Percentiles rank a stretch among this genome's conserved stretches.
These are phyloP conservation scores for Crithidia expoeki DNA, from an alignment of 208 protist species.

Conservation along the genomic window DNA sequence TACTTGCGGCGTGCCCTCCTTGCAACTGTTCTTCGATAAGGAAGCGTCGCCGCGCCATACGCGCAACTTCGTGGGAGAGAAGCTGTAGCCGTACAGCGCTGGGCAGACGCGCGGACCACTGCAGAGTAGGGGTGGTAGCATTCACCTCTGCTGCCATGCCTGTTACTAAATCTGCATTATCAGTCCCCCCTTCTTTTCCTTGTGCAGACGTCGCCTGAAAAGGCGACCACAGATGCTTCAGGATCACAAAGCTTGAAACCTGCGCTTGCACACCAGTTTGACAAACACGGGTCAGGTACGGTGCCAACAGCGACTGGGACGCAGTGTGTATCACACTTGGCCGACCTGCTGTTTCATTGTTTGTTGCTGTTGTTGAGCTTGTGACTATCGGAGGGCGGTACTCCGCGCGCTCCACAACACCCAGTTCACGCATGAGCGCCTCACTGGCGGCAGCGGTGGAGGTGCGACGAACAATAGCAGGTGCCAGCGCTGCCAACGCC, in stretches of 20 bases:
- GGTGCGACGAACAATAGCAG: conserved; percentile 15
- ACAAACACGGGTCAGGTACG: conserved; percentile 21
- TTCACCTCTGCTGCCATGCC: not conserved
- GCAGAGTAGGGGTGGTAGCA: conserved; percentile 2
- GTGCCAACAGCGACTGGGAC: not conserved
- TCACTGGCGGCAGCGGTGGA: conserved; percentile 20
- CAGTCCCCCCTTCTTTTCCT: not conserved
- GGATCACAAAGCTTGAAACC: conserved; percentile 24
- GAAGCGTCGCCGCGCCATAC: conserved; percentile 11
- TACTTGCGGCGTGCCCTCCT: not conserved
- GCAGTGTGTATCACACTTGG: not conserved
- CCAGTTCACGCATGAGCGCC: conserved; percentile 26
- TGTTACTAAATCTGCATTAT: not conserved
- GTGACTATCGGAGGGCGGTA: not conserved
- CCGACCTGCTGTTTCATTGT: not conserved
- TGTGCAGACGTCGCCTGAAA: not conserved
- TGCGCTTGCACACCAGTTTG: conserved; percentile 25
- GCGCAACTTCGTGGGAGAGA: conserved; percentile 15
- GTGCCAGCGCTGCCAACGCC: conserved; percentile 5
- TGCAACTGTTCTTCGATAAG: not conserved
- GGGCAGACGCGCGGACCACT: conserved; percentile 27
- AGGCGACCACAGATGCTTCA: conserved; percentile 22
- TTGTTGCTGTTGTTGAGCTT: not conserved
- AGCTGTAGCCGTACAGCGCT: conserved; percentile 18
- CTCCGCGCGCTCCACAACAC: conserved; percentile 24